Conservation (phyloP, 305 asterid genomes). For the Plantago rigida region DNA sequence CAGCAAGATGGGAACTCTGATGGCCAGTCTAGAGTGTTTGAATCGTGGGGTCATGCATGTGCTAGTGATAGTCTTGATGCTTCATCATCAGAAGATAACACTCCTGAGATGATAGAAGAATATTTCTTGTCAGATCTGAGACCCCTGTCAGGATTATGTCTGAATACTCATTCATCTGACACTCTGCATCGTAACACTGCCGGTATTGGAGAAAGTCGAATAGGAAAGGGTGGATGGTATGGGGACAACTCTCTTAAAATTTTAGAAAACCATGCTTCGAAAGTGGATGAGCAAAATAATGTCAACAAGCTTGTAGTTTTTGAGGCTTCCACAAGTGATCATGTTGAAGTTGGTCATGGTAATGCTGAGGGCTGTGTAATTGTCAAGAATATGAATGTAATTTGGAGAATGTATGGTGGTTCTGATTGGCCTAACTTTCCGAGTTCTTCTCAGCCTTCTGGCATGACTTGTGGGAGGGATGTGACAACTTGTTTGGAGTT, state of each 20-base stretch:
- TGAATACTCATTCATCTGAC: slow-evolving; percentile 39
- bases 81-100: slow-evolving; percentile 39
- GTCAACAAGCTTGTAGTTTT: slow-evolving; percentile 27
- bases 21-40: slow-evolving; percentile 41
- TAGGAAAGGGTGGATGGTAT: slow-evolving; percentile 70
- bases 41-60: slow-evolving; percentile 32
- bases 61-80: slow-evolving; percentile 34
- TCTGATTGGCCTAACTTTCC: slow-evolving; percentile 65
- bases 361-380: slow-evolving; percentile 57
- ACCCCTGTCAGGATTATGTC: slow-evolving; percentile 52
- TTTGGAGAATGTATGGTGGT: slow-evolving; percentile 85
- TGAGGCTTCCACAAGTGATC: slow-evolving; percentile 45
- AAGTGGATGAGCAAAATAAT: slow-evolving; percentile 37
- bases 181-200: slow-evolving; percentile 24
- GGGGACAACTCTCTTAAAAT: slow-evolving; percentile 46
- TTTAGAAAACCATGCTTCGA: slow-evolving; percentile 70
- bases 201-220: slow-evolving; percentile 34
- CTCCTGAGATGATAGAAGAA: slow-evolving; percentile 71
- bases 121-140: slow-evolving; percentile 69
- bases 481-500: slow-evolving; percentile 55
- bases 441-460: slow-evolving; percentile 36
- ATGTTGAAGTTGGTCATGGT: slow-evolving; percentile 36
- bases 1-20: slow-evolving; percentile 43
- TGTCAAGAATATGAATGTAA: slow-evolving; percentile 66
- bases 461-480: slow-evolving; percentile 49